phyloP scores from a whole-genome alignment of 345 rosid species.

The Rubroshorea leprosula region DNA sequence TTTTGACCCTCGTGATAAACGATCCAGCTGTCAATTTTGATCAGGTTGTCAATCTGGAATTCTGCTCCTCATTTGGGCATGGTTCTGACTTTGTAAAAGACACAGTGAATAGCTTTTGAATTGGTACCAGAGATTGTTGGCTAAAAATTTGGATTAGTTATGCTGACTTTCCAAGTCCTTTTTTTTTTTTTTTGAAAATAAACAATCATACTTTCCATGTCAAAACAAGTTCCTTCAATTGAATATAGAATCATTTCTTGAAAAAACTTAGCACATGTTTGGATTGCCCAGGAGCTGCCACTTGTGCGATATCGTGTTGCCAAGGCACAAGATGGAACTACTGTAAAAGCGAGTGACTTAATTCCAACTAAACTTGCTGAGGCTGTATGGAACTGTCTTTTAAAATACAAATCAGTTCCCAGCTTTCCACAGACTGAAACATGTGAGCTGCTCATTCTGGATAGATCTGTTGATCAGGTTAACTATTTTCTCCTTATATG shows the following conservation, averaged over 20 bases:
- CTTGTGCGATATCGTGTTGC: slow-evolving; percentile 63
- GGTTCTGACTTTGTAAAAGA: not conserved
- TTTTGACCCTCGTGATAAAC: not conserved
- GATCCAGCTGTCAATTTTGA: not conserved
- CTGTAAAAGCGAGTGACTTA: slow-evolving; percentile 39
- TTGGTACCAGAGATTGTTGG: not conserved
- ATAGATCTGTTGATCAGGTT: slow-evolving; percentile 94
- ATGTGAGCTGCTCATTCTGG: slow-evolving; percentile 80
- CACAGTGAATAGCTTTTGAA: not conserved
- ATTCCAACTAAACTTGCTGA: slow-evolving; percentile 73
- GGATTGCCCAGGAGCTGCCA: slow-evolving; percentile 64
- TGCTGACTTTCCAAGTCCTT: too few species aligned
- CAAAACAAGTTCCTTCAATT: not conserved
- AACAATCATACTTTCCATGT: too few species aligned
- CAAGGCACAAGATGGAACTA: slow-evolving; percentile 35
- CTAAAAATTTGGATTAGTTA: not conserved
- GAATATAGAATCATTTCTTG: not conserved
- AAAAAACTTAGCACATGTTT: not conserved
- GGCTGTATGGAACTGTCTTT: slow-evolving; percentile 52
- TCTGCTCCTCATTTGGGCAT: not conserved
- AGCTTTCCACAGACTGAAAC: slow-evolving; percentile 83
- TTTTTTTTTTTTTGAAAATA: too few species aligned
- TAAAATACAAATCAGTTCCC: slow-evolving; percentile 70
- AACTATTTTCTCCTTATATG: slow-evolving; percentile 15
- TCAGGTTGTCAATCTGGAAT: not conserved